These are phyloP conservation scores for Solioccasus polychromus DNA, from an alignment of 768 basidiomycete genomes.

Conservation along the genomic window DNA sequence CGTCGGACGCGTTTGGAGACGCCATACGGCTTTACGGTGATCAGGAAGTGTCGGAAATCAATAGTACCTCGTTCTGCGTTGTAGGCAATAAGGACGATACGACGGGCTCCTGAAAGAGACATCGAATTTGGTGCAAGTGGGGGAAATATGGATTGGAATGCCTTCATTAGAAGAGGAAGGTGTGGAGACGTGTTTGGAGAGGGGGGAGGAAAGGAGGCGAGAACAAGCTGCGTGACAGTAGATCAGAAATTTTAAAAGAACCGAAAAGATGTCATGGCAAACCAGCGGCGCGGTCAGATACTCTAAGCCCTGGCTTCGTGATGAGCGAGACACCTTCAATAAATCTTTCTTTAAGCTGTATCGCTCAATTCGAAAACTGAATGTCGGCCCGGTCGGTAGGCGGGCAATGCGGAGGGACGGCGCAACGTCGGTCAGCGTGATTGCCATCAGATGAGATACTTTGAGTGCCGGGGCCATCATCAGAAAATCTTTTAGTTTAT, in stretches of 20 bases:
- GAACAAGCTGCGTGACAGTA: conserved; percentile 60
- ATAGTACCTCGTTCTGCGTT: conserved; percentile 82
- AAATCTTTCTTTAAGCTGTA: conserved; percentile 92
- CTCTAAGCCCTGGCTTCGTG: conserved; percentile 79
- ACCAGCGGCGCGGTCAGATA: conserved; percentile 92
- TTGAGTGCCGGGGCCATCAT: conserved; percentile 87
- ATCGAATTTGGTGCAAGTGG: conserved; percentile 81
- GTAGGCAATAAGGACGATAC: conserved; percentile 92
- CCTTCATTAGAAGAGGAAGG: conserved; percentile 88
- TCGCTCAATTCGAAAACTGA: conserved; percentile 88
- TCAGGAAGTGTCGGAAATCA: conserved; percentile 92
- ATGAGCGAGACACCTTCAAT: conserved; percentile 58
- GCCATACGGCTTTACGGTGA: conserved; percentile 92
- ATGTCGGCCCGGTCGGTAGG: conserved; percentile 85
- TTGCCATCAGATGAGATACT: conserved; percentile 90
- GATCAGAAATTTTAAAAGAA: background rate
- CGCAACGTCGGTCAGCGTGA: conserved; percentile 82
- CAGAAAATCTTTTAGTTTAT: conserved; percentile 92
- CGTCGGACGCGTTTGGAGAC: conserved; percentile 89
- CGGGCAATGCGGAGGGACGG: conserved; percentile 86
- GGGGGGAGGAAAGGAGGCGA: conserved; percentile 80
- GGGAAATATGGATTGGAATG: conserved; percentile 95
- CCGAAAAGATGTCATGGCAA: conserved; percentile 26
- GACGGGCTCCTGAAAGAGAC: conserved; percentile 83
- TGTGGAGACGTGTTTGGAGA: conserved; percentile 77